Evolutionary conservation across 225 moss, liverwort and hornwort species (phyloP).

Genomic region (Marchantia paleacea): DNA sequence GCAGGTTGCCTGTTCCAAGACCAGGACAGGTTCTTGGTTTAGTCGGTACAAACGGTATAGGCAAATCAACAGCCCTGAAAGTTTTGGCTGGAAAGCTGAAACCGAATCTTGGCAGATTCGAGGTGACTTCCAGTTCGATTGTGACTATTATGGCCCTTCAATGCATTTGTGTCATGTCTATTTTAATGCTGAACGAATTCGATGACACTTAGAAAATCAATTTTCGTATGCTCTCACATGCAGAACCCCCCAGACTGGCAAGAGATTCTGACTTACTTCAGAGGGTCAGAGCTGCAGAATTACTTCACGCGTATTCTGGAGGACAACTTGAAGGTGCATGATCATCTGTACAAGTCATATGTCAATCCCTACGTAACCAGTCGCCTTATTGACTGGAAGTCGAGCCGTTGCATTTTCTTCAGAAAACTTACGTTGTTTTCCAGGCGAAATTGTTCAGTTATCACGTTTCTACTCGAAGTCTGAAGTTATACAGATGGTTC

Average conservation of each 20-base stretch:
- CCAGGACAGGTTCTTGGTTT: conserved; percentile 95
- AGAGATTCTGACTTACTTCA: conserved; percentile 92
- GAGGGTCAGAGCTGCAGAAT: conserved; percentile 94
- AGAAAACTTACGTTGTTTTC: too few relatives aligned
- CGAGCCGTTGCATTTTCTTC: too few relatives aligned
- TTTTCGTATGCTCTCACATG: not conserved
- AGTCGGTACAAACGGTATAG: conserved; percentile 95
- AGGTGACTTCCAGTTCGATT: conserved; percentile 29
- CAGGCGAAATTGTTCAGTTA: not conserved
- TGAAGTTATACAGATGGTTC: not conserved
- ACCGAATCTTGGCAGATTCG: conserved; percentile 92
- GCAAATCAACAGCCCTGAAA: conserved; percentile 96
- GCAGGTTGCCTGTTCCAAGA: conserved; percentile 93
- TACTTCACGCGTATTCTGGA: conserved; percentile 95
- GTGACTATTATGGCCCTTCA: not conserved
- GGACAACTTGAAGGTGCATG: conserved; percentile 78
- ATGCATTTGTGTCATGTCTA: not conserved
- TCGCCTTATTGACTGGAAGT: too few relatives aligned
- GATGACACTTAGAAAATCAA: not conserved
- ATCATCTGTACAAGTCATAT: not conserved
- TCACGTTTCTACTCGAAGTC: not conserved
- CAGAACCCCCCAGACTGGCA: conserved; percentile 98
- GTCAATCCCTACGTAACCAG: too few relatives aligned
- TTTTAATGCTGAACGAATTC: not conserved
- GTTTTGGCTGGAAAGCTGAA: conserved; percentile 98